Conservation (phyloP, 2,329 filamentous ascomycete species). For the Verticillium isaacii region DNA sequence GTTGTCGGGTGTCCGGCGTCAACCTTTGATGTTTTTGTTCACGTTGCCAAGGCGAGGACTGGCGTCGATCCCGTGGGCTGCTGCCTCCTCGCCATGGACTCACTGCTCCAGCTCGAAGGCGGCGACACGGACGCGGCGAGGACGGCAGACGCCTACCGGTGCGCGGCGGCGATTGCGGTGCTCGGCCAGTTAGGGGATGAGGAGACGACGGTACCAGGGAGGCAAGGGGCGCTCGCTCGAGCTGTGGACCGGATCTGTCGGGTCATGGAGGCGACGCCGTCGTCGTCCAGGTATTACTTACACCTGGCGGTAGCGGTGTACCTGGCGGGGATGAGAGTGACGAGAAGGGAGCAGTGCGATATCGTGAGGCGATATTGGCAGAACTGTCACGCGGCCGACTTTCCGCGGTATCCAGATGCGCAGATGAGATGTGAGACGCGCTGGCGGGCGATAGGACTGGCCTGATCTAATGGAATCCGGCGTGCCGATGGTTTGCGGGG, state of each 20-base stretch:
- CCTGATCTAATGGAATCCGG: neutral
- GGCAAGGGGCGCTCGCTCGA: constrained; percentile 16
- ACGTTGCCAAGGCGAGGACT: constrained; percentile 20
- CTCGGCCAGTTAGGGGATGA: constrained; percentile 9
- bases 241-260: constrained; percentile 29
- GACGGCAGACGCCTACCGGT: constrained; percentile 26
- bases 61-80: constrained; percentile 9
- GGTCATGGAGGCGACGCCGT: constrained; percentile 22
- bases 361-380: constrained; percentile 30
- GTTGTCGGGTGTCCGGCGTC: constrained; percentile 31
- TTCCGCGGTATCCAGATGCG: constrained; percentile 27
- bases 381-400: constrained; percentile 28
- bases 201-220: neutral
- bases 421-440: constrained; percentile 24
- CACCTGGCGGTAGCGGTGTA: constrained; percentile 32
- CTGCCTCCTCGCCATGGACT: constrained; percentile 19
- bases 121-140: constrained; percentile 15
- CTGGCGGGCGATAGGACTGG: constrained; percentile 24
- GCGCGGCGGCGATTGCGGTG: constrained; percentile 27
- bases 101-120: constrained; percentile 15
- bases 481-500: constrained; percentile 14
- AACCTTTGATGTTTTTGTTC: constrained; percentile 28
- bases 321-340: constrained; percentile 30
- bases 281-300: constrained; percentile 30
- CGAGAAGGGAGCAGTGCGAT: constrained; percentile 24